Evolutionary conservation across 345 rosid genomes (phyloP).

Genomic region (Streptanthus diversifolius): DNA sequence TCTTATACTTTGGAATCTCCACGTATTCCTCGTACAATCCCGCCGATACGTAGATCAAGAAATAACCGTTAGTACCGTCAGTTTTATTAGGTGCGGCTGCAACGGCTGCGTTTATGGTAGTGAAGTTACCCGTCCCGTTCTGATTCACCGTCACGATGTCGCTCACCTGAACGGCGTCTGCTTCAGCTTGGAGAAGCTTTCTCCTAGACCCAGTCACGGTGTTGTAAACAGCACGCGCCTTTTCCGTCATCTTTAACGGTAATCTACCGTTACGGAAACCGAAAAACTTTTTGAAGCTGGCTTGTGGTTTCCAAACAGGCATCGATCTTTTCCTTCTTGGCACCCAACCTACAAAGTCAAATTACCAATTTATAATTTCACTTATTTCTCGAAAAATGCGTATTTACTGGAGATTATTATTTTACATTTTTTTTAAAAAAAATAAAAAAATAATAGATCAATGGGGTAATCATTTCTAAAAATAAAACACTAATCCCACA

Average conservation of each 20-base stretch:
- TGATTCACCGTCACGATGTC: constrained; percentile 62
- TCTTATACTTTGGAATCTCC: constrained; percentile 61
- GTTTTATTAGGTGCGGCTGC: constrained; percentile 71
- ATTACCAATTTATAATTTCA: neutral
- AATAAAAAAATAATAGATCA: no score
- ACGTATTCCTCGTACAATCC: constrained; percentile 84
- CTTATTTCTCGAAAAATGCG: neutral
- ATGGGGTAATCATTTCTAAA: neutral
- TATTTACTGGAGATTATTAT: neutral
- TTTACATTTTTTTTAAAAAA: neutral
- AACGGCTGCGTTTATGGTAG: constrained; percentile 66
- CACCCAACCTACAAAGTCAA: constrained; percentile 22
- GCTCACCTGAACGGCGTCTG: constrained; percentile 40
- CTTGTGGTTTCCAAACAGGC: constrained; percentile 34
- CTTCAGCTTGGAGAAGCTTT: constrained; percentile 50
- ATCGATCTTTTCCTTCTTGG: constrained; percentile 29
- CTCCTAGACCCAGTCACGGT: constrained; percentile 42
- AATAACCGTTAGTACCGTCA: constrained; percentile 53
- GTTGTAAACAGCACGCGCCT: constrained; percentile 44
- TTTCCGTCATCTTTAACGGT: constrained; percentile 56
- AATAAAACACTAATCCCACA: neutral
- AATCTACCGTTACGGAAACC: constrained; percentile 43
- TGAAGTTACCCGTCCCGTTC: constrained; percentile 74
- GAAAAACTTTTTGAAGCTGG: constrained; percentile 35
- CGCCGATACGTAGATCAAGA: constrained; percentile 64